Base-by-base conservation (phyloP, 192 early-diverging fungal species). In the Helicostylum pulchrum region DNA sequence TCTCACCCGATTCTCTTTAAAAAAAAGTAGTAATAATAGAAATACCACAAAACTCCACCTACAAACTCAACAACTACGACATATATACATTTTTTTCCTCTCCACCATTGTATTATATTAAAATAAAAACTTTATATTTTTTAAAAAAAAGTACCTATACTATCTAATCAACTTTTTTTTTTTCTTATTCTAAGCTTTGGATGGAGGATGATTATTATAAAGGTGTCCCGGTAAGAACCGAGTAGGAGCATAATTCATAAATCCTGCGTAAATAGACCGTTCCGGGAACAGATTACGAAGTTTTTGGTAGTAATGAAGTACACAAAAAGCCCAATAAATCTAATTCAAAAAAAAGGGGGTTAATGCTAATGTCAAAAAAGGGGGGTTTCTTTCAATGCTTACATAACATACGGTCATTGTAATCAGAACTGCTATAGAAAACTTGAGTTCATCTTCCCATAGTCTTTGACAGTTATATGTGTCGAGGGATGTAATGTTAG, bases 381-480 rank as follows among this genome's bases (percentile, higher is more conserved):
- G n/a, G n/a, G n/a, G n/a, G 12, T 47, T 26, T 45, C 36, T 31
- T 21, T 45, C 7, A 26, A 51, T 7, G 52, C 45, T 53, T 69
- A 74, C 72, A 61, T 66, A 75, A 11, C 65, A 19, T 15, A 75
- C 48, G 4, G 59, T 45, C 11, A 75, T 51, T 39, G 69, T 44
- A 3, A 70, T 15, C 45, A 58, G 66, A 7, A 65, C 2, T 9
- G 63, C 56, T 58, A 66, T 51, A 19, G 62, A 62, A 45, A 75
- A 69, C 19, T 75, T 75, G 51, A 75, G 42, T 34, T 75, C 73
- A 53, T 64, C 59, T 19, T 66, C 55, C 73, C 73, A 75, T 26
- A 75, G 26, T 39, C 47, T 61, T 11, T 61, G 45, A 52, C 73
- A 75, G 36, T 75, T 68, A 43, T 65, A 75, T 44, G 64, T 54